phyloP scores from a whole-genome alignment of 495 filamentous ascomycete species.

The Aspergillus saccharolyticus region DNA sequence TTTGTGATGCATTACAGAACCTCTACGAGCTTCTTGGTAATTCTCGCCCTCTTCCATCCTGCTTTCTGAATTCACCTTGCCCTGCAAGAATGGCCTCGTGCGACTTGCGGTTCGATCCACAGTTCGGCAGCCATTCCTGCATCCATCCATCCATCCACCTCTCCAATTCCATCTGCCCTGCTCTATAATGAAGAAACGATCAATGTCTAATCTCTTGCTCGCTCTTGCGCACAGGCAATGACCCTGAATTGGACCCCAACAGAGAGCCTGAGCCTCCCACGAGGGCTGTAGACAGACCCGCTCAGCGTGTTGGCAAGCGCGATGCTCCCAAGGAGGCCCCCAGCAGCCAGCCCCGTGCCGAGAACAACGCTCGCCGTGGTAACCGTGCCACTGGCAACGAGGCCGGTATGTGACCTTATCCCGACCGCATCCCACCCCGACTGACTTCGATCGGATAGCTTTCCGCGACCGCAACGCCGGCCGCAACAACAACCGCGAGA shows the following conservation, averaged over 20 bases:
- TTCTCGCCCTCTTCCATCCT: slow-evolving; percentile 28
- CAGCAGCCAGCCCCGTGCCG: slow-evolving; percentile 28
- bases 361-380: slow-evolving; percentile 50
- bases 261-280: slow-evolving; percentile 70
- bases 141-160: neutral
- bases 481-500: slow-evolving; percentile 73
- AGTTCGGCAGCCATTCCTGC: neutral
- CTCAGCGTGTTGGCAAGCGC: slow-evolving; percentile 76
- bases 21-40: slow-evolving; percentile 85
- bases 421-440: neutral
- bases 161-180: too few relatives aligned
- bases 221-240: slow-evolving; percentile 60
- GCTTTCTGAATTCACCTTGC: slow-evolving; percentile 1
- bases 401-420: slow-evolving; percentile 55
- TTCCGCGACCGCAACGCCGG: slow-evolving; percentile 90
- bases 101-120: slow-evolving; percentile 9
- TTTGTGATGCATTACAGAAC: slow-evolving; percentile 48
- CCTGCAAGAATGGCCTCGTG: slow-evolving; percentile 12
- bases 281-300: slow-evolving; percentile 80
- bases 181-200: neutral
- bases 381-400: slow-evolving; percentile 69
- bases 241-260: slow-evolving; percentile 81
- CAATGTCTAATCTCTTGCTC: slow-evolving; percentile 10
- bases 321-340: slow-evolving; percentile 71
- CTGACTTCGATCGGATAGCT: slow-evolving; percentile 46